phyloP scores from a whole-genome alignment of 2,329 filamentous ascomycete genomes.

The Colletotrichum tamarilloi region DNA sequence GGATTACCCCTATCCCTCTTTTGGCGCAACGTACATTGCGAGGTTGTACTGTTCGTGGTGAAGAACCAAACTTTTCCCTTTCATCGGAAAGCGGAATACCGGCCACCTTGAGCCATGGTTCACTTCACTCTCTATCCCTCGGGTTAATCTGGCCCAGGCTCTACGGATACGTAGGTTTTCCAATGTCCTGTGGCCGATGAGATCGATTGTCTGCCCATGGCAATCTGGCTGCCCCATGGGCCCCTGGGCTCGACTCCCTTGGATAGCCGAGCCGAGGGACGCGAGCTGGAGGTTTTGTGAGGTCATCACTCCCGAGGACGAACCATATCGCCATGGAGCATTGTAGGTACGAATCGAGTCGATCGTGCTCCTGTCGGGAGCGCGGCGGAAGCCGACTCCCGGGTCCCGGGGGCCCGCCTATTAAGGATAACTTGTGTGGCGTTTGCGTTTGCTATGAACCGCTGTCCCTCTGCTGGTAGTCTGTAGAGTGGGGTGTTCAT shows the following conservation, averaged over 20 bases:
- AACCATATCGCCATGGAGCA: background rate
- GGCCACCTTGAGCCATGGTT: background rate
- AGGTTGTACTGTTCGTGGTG: background rate
- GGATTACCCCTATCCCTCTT: background rate
- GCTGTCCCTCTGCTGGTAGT: background rate
- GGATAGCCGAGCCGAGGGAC: background rate
- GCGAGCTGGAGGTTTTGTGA: background rate
- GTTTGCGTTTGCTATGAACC: background rate
- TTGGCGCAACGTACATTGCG: background rate
- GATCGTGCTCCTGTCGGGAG: background rate
- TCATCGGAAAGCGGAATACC: background rate
- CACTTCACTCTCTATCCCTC: background rate
- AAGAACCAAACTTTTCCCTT: background rate
- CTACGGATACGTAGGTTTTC: background rate
- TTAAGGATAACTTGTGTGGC: background rate
- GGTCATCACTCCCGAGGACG: background rate
- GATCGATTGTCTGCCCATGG: background rate
- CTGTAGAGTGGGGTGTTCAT: background rate
- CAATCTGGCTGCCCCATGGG: background rate
- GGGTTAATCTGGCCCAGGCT: background rate
- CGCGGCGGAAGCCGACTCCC: background rate
- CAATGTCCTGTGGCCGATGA: background rate
- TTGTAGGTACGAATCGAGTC: no score
- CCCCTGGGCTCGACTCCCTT: background rate
- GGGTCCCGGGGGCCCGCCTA: background rate